Evolutionary conservation across 2,329 filamentous ascomycete species (phyloP).

Genomic region (Pseudopithomyces chartarum): DNA sequence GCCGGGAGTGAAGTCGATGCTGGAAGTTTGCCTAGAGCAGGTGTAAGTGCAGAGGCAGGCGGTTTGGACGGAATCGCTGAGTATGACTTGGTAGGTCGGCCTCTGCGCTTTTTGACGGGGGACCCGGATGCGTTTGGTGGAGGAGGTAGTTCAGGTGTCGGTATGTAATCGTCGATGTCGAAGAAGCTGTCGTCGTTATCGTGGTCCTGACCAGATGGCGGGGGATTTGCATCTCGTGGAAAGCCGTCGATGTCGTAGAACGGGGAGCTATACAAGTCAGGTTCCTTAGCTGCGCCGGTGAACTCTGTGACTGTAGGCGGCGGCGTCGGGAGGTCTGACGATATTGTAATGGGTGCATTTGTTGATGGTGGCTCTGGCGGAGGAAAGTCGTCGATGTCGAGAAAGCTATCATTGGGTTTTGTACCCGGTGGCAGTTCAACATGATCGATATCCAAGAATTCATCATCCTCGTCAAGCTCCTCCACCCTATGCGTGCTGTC

Average conservation of each 20-base stretch:
- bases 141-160: constrained; percentile 7
- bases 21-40: constrained; percentile 1
- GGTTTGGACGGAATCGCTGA: constrained; percentile 9
- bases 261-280: constrained; percentile 1
- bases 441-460: constrained; percentile 21
- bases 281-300: background rate
- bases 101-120: constrained; percentile 25
- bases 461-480: background rate
- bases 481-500: constrained; percentile 18
- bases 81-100: constrained; percentile 25
- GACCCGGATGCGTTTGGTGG: constrained; percentile 2
- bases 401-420: constrained; percentile 9
- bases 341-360: constrained; percentile 20
- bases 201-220: constrained; percentile 34
- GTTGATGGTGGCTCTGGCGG: constrained; percentile 9
- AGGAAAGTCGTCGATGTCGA: constrained; percentile 28
- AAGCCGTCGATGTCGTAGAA: constrained; percentile 36
- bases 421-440: too few species aligned
- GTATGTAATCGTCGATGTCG: constrained; percentile 32
- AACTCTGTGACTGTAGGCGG: background rate
- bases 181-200: constrained; percentile 24
- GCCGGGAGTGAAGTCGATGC: too few species aligned
- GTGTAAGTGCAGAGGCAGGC: constrained; percentile 6
- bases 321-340: constrained; percentile 29
- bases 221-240: constrained; percentile 16